Conservation (phyloP, 495 filamentous ascomycete genomes). For the Symbiotaphrina buchneri region DNA sequence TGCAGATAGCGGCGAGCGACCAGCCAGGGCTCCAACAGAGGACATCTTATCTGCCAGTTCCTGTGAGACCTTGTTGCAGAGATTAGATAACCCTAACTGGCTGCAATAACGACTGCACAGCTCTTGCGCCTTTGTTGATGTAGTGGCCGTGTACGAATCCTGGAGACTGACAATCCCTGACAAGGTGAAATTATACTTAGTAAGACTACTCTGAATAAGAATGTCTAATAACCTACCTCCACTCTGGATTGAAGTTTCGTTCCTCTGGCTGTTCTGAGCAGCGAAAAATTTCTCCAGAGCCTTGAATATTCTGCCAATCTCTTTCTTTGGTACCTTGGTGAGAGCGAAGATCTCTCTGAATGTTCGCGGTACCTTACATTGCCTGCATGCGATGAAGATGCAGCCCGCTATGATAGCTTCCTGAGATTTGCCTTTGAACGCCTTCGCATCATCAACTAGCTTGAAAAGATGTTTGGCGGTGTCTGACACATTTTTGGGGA, state of each 20-base stretch:
- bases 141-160: slow-evolving; percentile 47
- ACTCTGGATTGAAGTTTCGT: slow-evolving; percentile 21
- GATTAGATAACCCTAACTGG: slow-evolving; percentile 43
- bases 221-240: slow-evolving; percentile 21
- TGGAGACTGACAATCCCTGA: slow-evolving; percentile 16
- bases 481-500: slow-evolving; percentile 58
- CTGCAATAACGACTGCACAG: slow-evolving; percentile 78
- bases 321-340: slow-evolving; percentile 89
- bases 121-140: slow-evolving; percentile 61
- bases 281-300: slow-evolving; percentile 67
- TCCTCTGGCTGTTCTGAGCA: slow-evolving; percentile 28
- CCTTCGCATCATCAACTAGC: slow-evolving; percentile 71
- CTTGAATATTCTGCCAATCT: slow-evolving; percentile 94
- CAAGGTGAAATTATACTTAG: slow-evolving; percentile 1
- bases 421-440: slow-evolving; percentile 86
- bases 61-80: slow-evolving; percentile 47
- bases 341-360: slow-evolving; percentile 82
- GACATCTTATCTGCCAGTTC: slow-evolving; percentile 53
- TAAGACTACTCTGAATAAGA: too few relatives aligned
- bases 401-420: slow-evolving; percentile 88
- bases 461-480: slow-evolving; percentile 89
- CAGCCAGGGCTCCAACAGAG: slow-evolving; percentile 54
- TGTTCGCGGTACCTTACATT: slow-evolving; percentile 64
- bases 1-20: slow-evolving; percentile 81
- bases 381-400: slow-evolving; percentile 92